Conservation (phyloP, 345 rosid genomes). For the Cardiospermum halicacabum region DNA sequence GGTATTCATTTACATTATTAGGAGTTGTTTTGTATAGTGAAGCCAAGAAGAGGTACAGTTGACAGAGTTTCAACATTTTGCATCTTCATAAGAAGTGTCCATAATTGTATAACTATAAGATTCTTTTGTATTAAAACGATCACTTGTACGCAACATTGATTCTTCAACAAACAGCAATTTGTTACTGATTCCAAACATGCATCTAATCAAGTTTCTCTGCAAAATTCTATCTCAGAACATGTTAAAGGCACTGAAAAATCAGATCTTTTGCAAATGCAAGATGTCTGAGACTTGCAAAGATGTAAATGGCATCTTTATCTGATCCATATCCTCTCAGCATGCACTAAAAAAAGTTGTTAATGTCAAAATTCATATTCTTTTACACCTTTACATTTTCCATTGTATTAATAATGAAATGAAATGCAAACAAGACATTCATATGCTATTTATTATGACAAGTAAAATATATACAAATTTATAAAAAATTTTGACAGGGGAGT, state of each 20-base stretch:
- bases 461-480: no score
- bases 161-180: no score
- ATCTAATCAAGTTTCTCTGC: no score
- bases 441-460: no score
- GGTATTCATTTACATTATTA: constrained; percentile 46
- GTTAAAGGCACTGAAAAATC: not conserved
- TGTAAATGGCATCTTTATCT: constrained; percentile 1
- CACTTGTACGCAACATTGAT: no score
- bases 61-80: constrained; percentile 8
- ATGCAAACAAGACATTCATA: no score
- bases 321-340: not conserved
- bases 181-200: no score
- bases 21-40: constrained; percentile 50
- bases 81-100: no score
- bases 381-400: not conserved
- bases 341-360: not conserved
- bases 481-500: no score
- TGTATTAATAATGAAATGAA: not conserved
- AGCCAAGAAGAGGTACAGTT: constrained; percentile 48
- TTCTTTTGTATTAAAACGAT: no score
- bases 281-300: not conserved
- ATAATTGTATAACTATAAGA: no score
- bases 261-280: not conserved
- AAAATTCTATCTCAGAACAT: not conserved
- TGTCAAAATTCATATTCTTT: not conserved